Evolutionary conservation across 2,329 filamentous ascomycete genomes (phyloP), one percentile per base, ranked within the genome.

Genomic region (Huntiella savannae): DNA sequence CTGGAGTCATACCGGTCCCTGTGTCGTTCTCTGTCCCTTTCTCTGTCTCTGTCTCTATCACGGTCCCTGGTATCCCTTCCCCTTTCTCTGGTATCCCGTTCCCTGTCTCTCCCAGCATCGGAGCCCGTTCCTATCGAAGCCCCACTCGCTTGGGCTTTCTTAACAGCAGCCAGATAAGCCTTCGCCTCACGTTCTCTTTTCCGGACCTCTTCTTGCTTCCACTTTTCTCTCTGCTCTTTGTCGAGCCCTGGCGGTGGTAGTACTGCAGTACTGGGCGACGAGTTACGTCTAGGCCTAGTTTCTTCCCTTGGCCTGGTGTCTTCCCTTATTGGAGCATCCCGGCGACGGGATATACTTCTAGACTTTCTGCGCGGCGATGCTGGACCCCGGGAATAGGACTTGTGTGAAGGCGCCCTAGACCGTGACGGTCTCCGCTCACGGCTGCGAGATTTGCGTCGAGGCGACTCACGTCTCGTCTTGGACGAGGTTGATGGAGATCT

Each of bases 181-280:
- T 76, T 77, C 35, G 75, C 75, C 57, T 78, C 74, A 51, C 69
- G 69, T 56, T 77, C 73, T 43, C 74, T 68, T 55, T 75, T 73
- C 56, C 67, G 71, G 45, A 75, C 73, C 53, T 77, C 73, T 49
- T 70, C 69, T 52, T 71, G 68, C 56, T 78, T 78, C 66, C 71
- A 71, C 12, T 66, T 66, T 53, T 75, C 71, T 19, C 66, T 60
- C 36, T 65, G 66, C n/a, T 67, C 63, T 42, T 67, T 67, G 48
- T 62, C 67, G 15, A 64, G 58, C 12, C 57, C 59, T 1, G 63
- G 59, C 2, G 63, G 59, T 1, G 63, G 62, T 28, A 62, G 59
- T 4, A 58, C 54, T 6, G 56, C 52, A 1, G 56, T 53, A 4
- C 59, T 61, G 8, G 57, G 58, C 3, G 65, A 64, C 22, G 65